Evolutionary conservation across 1,284 basidiomycete species (phyloP).

Genomic region (Vanrija humicola): DNA sequence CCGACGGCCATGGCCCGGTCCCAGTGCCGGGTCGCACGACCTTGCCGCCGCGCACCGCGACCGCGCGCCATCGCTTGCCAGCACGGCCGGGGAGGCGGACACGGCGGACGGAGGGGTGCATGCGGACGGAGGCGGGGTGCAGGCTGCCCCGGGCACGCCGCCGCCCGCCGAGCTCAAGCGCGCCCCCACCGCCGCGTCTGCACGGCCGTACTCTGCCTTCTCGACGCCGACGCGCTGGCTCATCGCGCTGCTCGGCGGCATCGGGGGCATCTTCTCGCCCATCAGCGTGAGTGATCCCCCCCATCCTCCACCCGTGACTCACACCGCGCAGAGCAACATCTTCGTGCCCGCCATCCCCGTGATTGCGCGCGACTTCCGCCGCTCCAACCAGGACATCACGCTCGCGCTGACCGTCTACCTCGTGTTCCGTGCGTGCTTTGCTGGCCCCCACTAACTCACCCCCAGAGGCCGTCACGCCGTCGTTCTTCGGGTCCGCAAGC

Average conservation of each 20-base stretch:
- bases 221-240: slow-evolving; percentile 28
- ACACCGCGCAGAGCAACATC: slow-evolving; percentile 11
- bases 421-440: slow-evolving; percentile 22
- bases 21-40: too few relatives aligned
- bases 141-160: background rate
- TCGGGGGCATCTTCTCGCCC: slow-evolving; percentile 33
- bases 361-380: slow-evolving; percentile 33
- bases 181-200: slow-evolving; percentile 9
- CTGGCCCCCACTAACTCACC: too few relatives aligned
- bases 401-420: slow-evolving; percentile 47
- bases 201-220: slow-evolving; percentile 37
- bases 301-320: background rate
- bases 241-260: slow-evolving; percentile 27
- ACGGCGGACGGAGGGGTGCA: background rate
- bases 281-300: slow-evolving; percentile 11
- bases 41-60: too few relatives aligned
- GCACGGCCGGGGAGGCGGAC: too few relatives aligned
- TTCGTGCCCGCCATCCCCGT: slow-evolving; percentile 26
- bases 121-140: too few relatives aligned
- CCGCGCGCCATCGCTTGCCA: too few relatives aligned
- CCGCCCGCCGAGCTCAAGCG: background rate
- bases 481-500: slow-evolving; percentile 40
- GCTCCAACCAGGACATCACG: slow-evolving; percentile 36
- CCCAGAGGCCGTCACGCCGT: slow-evolving; percentile 42
- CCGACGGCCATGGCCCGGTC: too few relatives aligned